Percentiles rank a stretch among this genome's conserved stretches.
These are phyloP conservation scores for Phytophthora niederhauseri DNA, from an alignment of 352 stramenopile species.

Conservation along the genomic window DNA sequence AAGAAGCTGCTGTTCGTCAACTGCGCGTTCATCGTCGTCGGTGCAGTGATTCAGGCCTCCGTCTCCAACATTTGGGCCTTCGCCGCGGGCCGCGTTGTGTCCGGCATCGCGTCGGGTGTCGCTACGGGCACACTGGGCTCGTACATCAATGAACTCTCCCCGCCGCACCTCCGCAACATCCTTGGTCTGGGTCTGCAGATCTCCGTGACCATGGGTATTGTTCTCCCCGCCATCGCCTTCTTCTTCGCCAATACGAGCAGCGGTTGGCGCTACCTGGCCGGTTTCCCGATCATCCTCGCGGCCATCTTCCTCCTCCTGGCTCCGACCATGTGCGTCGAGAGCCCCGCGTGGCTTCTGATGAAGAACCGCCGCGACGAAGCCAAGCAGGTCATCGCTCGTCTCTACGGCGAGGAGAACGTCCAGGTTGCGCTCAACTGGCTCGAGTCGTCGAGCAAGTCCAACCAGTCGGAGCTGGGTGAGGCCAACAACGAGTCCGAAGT, in stretches of 20 bases:
- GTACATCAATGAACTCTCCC: slow-evolving; percentile 57
- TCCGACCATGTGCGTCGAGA: slow-evolving; percentile 50
- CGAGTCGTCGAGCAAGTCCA: slow-evolving; percentile 25
- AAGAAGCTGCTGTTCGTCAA: slow-evolving; percentile 34
- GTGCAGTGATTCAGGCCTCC: slow-evolving; percentile 35
- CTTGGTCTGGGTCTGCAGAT: slow-evolving; percentile 45
- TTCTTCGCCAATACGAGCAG: slow-evolving; percentile 59
- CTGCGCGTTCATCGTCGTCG: slow-evolving; percentile 44
- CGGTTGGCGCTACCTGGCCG: slow-evolving; percentile 42
- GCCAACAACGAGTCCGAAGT: slow-evolving; percentile 29
- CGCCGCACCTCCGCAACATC: slow-evolving; percentile 26
- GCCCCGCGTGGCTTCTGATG: slow-evolving; percentile 33
- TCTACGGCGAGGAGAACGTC: slow-evolving; percentile 44
- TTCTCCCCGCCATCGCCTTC: slow-evolving; percentile 54
- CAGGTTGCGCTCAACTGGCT: slow-evolving; percentile 35
- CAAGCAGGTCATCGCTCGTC: slow-evolving; percentile 30
- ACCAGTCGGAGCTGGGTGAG: slow-evolving; percentile 22
- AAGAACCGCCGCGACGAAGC: slow-evolving; percentile 33
- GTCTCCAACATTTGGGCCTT: slow-evolving; percentile 38
- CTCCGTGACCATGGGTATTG: slow-evolving; percentile 50
- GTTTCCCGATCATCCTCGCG: slow-evolving; percentile 50
- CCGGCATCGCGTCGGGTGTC: slow-evolving; percentile 33
- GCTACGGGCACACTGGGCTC: slow-evolving; percentile 33
- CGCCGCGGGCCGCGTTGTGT: slow-evolving; percentile 27
- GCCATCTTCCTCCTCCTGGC: slow-evolving; percentile 45